Base-by-base conservation (phyloP, 2,329 filamentous ascomycete species). In the Paracorniculantispora psalliotae region DNA sequence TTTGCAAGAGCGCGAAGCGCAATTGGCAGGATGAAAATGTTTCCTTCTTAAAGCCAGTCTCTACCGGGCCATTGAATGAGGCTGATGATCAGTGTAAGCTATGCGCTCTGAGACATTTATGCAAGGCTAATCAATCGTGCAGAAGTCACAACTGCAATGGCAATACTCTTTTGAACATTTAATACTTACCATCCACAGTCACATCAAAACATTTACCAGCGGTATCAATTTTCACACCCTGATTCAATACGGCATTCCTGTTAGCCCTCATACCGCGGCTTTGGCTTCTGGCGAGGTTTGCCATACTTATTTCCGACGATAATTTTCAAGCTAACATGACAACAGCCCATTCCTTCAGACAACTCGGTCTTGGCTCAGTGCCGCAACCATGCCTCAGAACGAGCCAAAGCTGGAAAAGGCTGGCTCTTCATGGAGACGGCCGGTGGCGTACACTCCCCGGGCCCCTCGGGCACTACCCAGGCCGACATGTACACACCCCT, bases 261-360 rank as follows among this genome's bases (percentile, higher is more conserved):
- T 91, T 59, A 94, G 90, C 69, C 91, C 91, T 12, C 90, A 96
- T 72, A 77, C 89, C 17, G 90, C 90, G 21, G 89, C 88, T 4
- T 75, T 66, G 25, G 64, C 61, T 5, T 76, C 76, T 5, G 78
- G 76, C 60, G 74, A 74, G 65, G 78, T 80, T 67, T 63, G 67
- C 46, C 53, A 2, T 4, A 1, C 9, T 25, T 30, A 57, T 23
- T 17, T 25, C 21, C 23, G 15, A 1, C 49, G 9, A 19, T 9
- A 13, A 26, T 10, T 7, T 6, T 15, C 23, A 15, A 61, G 64
- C 64, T 17, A 65, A 61, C 21, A 37, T 30, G 13, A 30, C 3
- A 21, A n/a, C 47, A 84, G 80, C 71, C 75, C 9, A 75, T 79
- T 1, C 77, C 78, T 1, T 77, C 83, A 1, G 78, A 85, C 61